Evolutionary conservation across 2,329 filamentous ascomycete genomes (phyloP), one percentile per base, ranked within the genome.

Genomic region (Aspergillus alliaceus): DNA sequence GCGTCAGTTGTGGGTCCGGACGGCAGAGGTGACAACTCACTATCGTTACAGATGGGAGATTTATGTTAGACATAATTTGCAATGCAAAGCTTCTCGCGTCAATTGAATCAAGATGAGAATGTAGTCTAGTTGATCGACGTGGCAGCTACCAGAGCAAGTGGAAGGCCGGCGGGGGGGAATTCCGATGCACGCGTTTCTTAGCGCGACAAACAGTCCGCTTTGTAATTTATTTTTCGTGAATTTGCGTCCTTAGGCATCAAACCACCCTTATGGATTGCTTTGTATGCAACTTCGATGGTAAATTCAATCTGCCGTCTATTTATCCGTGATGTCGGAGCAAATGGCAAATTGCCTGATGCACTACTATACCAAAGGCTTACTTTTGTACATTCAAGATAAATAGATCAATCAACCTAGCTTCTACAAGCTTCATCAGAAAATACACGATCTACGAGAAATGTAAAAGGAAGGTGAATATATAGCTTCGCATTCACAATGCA

Each of bases 1-100:
- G 46, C 2, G 12, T 5, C 6, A 20, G 44, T 58, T 46, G 60
- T 4, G 12, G 24, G 31, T 44, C 5, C 14, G 6, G 11, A 2
- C 18, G 20, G n/a, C 7, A 18, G 12, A 15, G 14, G 6, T 9
- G 4, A 6, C 4, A 11, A 55, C 68, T 65, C 64, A 77, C 75
- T 11, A 71, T 34, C 25, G 73, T 75, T 37, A 77, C 67, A 22
- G 63, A 64, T 44, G 75, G 75, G 34, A 77, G 58, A 18, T 70
- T 62, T 8, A 64, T 37, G 31, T 31, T 27, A 5, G 61, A 50
- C 67, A 67, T 68, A 11, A 4, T 39, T 20, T 9, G 6, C 11
- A 24, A n/a, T 25, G 14, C 22, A 24, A 15, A 25, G 20, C 39
- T 25, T 24, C 39, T 42, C 22, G 24, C 37, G 24, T 12, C 12